Percentiles rank a stretch among this genome's conserved stretches.
Conservation (phyloP, 352 stramenopile genomes). For the Plasmopara muralis region DNA sequence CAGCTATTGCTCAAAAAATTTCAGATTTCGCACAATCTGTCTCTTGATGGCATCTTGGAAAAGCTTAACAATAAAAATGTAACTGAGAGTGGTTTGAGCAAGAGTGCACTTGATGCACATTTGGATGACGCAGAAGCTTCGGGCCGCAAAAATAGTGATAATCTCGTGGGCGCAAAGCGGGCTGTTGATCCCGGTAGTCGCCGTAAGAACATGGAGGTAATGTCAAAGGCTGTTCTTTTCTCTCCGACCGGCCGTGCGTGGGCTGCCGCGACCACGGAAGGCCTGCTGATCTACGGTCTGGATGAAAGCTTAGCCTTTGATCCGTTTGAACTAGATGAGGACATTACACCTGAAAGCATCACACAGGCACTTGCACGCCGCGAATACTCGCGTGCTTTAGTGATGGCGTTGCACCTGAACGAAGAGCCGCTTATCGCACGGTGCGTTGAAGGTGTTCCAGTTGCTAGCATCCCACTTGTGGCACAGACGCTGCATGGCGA, state of each 20-base stretch:
- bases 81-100: constrained; percentile 64
- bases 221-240: constrained; percentile 93
- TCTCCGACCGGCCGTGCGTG: constrained; percentile 96
- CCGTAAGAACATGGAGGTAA: constrained; percentile 78
- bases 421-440: constrained; percentile 90
- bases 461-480: constrained; percentile 87
- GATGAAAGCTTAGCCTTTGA: constrained; percentile 98
- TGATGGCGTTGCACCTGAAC: constrained; percentile 96
- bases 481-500: constrained; percentile 82
- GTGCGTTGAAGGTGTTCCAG: constrained; percentile 89
- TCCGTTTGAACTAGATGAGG: constrained; percentile 97
- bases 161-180: constrained; percentile 75
- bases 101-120: constrained; percentile 68
- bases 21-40: constrained; percentile 97
- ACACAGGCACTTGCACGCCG: constrained; percentile 77
- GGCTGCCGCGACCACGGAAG: constrained; percentile 95
- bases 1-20: constrained; percentile 99
- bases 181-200: constrained; percentile 91
- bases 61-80: constrained; percentile 90
- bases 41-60: constrained; percentile 94
- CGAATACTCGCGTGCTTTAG: constrained; percentile 89
- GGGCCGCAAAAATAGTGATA: constrained; percentile 24
- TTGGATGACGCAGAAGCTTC: constrained; percentile 30
- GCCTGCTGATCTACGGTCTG: constrained; percentile 95
- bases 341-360: constrained; percentile 94